Base-by-base conservation (phyloP, 345 rosid species). In the Physaria fendleri region DNA sequence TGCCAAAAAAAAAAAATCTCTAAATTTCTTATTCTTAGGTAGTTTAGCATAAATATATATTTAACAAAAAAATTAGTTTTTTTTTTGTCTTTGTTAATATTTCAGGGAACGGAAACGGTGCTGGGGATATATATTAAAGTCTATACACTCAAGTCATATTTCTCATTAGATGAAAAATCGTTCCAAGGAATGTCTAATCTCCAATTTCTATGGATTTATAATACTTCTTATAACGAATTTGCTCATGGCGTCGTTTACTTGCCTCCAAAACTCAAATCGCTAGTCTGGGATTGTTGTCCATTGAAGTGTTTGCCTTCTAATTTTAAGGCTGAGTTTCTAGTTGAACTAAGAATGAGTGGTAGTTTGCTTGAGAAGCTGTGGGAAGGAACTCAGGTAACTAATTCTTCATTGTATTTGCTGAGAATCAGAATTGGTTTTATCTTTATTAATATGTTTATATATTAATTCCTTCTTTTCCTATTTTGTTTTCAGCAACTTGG, bases 291-390 rank as follows among this genome's bases (percentile, higher is more conserved):
- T n/a, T 0, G 1, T 7, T 50, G 1, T 40, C 67, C 67, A 2
- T 7, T 40, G 12, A 39, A 2, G n/a, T 40, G 2, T 38, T 13
- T 62, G 5, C 67, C 8, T 39, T 40, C 1, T 11, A 39, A 7
- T 44, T 62, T 50, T 40, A 38, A 24, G 11, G 22, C 59, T 0
- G 67, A 39, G 4, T 5, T 1, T 50, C 33, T 62, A 3, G 50
- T 50, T 51, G 28, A 62, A 18, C 67, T 62, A 12, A 27, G 2
- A 1, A 12, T 62, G 40, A 1, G 2, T 3, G 0, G 16, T 2
- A 64, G 69, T 17, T 33, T 32, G 11, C 62, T 65, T 23, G 55
- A 44, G 34, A 65, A 13, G 46, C 0, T 55, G 12, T 55, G 69
- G 69, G 46, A 55, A n/a, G 69, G 62, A 21, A 21, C 9, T 17